These are phyloP conservation scores for Houttuynia cordata DNA, from an alignment of 164 flowering plant genomes.

Conservation along the genomic window DNA sequence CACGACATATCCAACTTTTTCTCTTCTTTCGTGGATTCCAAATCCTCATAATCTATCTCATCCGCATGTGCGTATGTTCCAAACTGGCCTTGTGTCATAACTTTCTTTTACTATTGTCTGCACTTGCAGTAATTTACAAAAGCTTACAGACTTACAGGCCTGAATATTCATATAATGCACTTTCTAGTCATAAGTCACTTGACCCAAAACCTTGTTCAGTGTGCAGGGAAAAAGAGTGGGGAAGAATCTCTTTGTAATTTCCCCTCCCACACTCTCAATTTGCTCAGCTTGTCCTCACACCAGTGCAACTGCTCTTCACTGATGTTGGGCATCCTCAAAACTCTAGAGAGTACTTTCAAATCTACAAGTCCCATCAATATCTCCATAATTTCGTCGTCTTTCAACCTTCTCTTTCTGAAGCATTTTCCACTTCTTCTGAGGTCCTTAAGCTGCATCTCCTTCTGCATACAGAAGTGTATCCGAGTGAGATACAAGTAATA, in stretches of 20 bases:
- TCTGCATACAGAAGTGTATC: constrained; percentile 32
- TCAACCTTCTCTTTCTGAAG: constrained; percentile 41
- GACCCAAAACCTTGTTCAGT: constrained; percentile 5
- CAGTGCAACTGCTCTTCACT: constrained; percentile 73
- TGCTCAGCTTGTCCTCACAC: constrained; percentile 89
- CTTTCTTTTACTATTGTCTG: constrained; percentile 2
- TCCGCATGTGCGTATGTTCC: constrained; percentile 27
- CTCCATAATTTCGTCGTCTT: constrained; percentile 54
- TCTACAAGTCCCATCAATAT: constrained; percentile 68
- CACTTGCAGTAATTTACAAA: constrained; percentile 26
- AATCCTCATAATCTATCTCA: constrained; percentile 29
- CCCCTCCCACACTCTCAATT: constrained; percentile 55
- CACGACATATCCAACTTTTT: constrained; percentile 13
- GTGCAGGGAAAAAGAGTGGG: constrained; percentile 72
- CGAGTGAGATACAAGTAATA: not conserved
- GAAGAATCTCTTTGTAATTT: constrained; percentile 84
- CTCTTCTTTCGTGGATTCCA: constrained; percentile 25
- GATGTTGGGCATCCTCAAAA: constrained; percentile 56
- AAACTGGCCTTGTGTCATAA: constrained; percentile 10
- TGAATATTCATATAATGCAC: constrained; percentile 31
- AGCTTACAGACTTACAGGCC: not conserved
- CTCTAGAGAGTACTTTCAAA: constrained; percentile 81
- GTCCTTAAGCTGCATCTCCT: constrained; percentile 62
- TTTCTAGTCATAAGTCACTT: constrained; percentile 41
- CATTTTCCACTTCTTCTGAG: constrained; percentile 42